phyloP scores from a whole-genome alignment of 192 early-diverging fungal genomes.

The Podila epicladia region DNA sequence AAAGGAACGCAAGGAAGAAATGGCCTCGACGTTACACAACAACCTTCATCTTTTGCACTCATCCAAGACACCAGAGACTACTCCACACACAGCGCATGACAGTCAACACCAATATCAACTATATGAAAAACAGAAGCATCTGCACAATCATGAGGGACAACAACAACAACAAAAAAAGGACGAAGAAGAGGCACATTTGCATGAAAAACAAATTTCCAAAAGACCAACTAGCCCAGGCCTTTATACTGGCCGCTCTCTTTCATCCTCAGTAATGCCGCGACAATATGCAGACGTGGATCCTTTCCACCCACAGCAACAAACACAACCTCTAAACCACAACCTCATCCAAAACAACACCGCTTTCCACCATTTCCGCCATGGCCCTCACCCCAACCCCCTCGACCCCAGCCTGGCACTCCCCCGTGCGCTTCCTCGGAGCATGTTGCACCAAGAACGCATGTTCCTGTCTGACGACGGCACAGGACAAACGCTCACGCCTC shows the following conservation, averaged over 20 bases:
- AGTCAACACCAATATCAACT: slow-evolving; percentile 7
- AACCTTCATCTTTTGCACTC: neutral
- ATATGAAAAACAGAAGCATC: neutral
- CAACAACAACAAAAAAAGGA: neutral
- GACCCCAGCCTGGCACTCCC: slow-evolving; percentile 38
- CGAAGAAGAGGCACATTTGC: neutral
- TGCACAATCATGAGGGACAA: neutral
- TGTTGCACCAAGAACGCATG: neutral
- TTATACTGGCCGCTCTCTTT: too few relatives aligned
- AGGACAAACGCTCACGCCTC: neutral
- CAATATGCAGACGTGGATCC: neutral
- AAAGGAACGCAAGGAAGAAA: neutral
- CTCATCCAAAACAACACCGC: neutral
- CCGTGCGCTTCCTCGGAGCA: slow-evolving; percentile 25
- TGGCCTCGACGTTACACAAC: neutral
- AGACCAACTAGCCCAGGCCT: too few relatives aligned
- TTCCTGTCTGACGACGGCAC: neutral
- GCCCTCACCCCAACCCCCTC: neutral
- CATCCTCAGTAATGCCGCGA: too few relatives aligned
- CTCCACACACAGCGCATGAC: slow-evolving; percentile 2
- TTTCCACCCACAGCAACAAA: neutral
- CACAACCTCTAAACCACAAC: neutral
- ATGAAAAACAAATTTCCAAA: too few relatives aligned
- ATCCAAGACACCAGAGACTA: neutral
- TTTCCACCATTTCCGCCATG: neutral